Percentiles rank a stretch among this genome's conserved stretches.
Evolutionary conservation across 1,284 basidiomycete species (phyloP).

Genomic region (Sphagnurus paluster): DNA sequence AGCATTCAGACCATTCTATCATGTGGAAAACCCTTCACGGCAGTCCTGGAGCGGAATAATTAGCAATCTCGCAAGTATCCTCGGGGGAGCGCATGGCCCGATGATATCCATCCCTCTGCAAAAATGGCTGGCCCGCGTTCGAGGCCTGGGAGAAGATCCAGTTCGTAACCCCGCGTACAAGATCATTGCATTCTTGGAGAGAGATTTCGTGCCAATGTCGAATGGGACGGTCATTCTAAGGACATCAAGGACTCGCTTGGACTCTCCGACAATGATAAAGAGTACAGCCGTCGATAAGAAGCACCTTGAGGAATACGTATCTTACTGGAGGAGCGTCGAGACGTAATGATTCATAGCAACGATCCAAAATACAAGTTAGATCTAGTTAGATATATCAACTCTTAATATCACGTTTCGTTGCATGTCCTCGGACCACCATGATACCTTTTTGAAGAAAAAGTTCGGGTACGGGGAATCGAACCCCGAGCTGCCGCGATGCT

Average conservation of each 20-base stretch:
- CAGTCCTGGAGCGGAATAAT: conserved; percentile 32
- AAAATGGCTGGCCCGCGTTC: conserved; percentile 30
- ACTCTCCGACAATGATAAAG: conserved; percentile 29
- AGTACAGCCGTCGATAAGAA: conserved; percentile 28
- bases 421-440: not conserved
- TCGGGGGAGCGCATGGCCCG: conserved; percentile 17
- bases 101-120: conserved; percentile 26
- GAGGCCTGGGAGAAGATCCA: conserved; percentile 24
- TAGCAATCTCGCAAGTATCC: conserved; percentile 24
- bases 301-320: conserved; percentile 32
- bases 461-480: conserved; percentile 74
- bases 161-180: conserved; percentile 29
- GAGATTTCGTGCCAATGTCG: conserved; percentile 34
- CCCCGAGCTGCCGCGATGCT: conserved; percentile 66
- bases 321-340: conserved; percentile 28
- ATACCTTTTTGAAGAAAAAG: not conserved
- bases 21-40: conserved; percentile 32
- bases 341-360: conserved; percentile 8
- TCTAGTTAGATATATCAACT: too few relatives aligned
- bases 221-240: conserved; percentile 31
- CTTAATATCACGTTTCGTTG: not conserved
- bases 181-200: conserved; percentile 33
- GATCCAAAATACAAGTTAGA: too few relatives aligned
- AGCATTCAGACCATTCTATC: conserved; percentile 27
- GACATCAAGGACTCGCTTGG: conserved; percentile 24